Conservation (phyloP, 176 grass and related monocot genomes). For the Panicum miliaceum region DNA sequence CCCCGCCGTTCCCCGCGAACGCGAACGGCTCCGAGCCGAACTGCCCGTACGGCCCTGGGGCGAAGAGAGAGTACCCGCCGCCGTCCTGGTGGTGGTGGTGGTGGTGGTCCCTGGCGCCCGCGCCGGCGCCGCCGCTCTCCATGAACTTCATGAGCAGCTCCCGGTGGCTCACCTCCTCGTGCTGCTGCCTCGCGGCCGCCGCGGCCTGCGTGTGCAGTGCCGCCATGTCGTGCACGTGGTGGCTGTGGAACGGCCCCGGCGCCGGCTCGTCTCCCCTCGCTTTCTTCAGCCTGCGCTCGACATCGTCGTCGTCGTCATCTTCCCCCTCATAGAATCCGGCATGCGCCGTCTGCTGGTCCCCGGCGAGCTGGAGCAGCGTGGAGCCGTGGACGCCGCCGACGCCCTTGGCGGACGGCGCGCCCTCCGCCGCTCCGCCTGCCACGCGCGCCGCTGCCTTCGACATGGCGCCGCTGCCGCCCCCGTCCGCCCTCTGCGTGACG, state of each 20-base stretch:
- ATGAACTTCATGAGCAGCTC: constrained; percentile 97
- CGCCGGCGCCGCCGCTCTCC: constrained; percentile 65
- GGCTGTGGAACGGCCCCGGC: constrained; percentile 21
- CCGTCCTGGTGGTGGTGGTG: constrained; percentile 13
- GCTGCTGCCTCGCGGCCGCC: constrained; percentile 55
- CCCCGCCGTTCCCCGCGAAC: constrained; percentile 68
- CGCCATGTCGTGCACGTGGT: constrained; percentile 39
- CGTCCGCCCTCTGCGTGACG: constrained; percentile 39
- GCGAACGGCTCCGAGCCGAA: constrained; percentile 75
- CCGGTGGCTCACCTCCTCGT: constrained; percentile 72
- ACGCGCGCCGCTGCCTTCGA: constrained; percentile 16
- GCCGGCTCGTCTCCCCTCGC: constrained; percentile 52
- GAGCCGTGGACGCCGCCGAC: constrained; percentile 33
- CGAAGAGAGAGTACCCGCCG: constrained; percentile 58
- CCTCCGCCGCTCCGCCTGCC: not conserved
- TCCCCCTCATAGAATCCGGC: constrained; percentile 34
- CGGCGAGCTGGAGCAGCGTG: constrained; percentile 49
- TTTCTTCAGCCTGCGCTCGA: constrained; percentile 63
- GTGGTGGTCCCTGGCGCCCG: constrained; percentile 18
- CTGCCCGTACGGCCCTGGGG: constrained; percentile 52
- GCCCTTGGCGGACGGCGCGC: constrained; percentile 29
- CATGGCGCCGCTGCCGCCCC: constrained; percentile 10
- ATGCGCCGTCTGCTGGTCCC: constrained; percentile 25
- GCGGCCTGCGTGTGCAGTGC: constrained; percentile 55
- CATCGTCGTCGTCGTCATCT: constrained; percentile 3